Conservation (phyloP, 2,329 filamentous ascomycete genomes). For the Alternaria viburni region DNA sequence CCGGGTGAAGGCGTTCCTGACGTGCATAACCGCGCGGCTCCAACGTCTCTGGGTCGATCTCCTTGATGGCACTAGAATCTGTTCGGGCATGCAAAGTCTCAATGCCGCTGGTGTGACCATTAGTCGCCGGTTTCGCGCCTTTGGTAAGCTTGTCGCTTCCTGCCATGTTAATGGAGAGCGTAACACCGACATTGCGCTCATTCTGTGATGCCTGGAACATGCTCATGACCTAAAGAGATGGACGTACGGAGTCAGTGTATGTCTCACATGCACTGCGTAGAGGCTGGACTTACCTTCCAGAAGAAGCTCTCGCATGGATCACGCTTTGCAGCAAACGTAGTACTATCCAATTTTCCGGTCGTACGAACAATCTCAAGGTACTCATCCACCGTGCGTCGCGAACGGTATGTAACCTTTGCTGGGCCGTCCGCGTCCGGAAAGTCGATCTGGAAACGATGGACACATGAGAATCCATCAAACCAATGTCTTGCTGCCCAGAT, state of each 20-base stretch:
- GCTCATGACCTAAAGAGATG: constrained; percentile 59
- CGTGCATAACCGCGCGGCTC: constrained; percentile 71
- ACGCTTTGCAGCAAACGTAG: constrained; percentile 72
- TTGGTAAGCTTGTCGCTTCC: constrained; percentile 45
- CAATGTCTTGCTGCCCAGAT: constrained; percentile 72
- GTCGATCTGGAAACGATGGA: constrained; percentile 74
- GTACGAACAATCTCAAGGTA: constrained; percentile 66
- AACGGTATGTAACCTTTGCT: constrained; percentile 70
- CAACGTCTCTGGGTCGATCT: constrained; percentile 72
- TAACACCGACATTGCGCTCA: constrained; percentile 69
- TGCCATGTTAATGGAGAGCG: constrained; percentile 69
- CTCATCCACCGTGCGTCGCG: constrained; percentile 69
- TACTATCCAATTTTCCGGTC: constrained; percentile 61
- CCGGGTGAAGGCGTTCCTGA: constrained; percentile 69
- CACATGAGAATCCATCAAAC: constrained; percentile 79
- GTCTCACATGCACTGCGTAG: neutral
- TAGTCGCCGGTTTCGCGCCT: constrained; percentile 14
- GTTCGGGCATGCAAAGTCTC: constrained; percentile 65
- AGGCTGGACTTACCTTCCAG: constrained; percentile 57
- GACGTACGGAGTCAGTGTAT: neutral
- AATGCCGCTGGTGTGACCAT: constrained; percentile 46
- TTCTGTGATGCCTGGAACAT: constrained; percentile 54
- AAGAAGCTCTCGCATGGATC: constrained; percentile 79
- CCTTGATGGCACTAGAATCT: constrained; percentile 64
- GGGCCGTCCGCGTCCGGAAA: constrained; percentile 47